Evolutionary conservation across 1,284 basidiomycete species (phyloP).

Genomic region (Ceratobasidium sp.): DNA sequence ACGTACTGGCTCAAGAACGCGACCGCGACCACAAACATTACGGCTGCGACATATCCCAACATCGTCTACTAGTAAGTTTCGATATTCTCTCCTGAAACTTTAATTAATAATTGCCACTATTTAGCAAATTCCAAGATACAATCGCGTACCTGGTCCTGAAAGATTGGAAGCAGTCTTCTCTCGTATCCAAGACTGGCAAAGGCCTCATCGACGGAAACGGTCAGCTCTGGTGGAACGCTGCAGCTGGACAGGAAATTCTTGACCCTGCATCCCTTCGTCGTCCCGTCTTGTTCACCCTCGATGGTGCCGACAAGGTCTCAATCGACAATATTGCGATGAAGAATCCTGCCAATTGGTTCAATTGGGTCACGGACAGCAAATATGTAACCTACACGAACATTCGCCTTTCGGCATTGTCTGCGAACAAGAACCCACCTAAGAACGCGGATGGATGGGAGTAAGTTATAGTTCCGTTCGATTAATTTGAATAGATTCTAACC

Average conservation of each 20-base stretch:
- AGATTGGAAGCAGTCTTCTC: constrained; percentile 29
- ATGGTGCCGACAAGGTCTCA: constrained; percentile 28
- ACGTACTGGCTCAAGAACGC: constrained; percentile 36
- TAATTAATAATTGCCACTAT: not conserved
- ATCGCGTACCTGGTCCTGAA: constrained; percentile 36
- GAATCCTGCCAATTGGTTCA: constrained; percentile 39
- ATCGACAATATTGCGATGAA: constrained; percentile 34
- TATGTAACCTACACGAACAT: constrained; percentile 38
- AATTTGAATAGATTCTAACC: not conserved
- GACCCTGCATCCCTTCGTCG: constrained; percentile 28
- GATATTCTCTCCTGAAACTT: not conserved
- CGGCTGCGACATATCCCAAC: constrained; percentile 31
- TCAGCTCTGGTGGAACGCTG: constrained; percentile 36
- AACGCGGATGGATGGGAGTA: constrained; percentile 41
- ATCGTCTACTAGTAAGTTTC: constrained; percentile 33
- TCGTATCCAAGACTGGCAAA: constrained; percentile 38
- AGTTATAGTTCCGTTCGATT: not conserved
- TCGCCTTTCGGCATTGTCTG: constrained; percentile 32
- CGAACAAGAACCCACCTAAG: constrained; percentile 29
- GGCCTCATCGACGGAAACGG: constrained; percentile 33
- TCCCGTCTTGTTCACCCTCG: constrained; percentile 29
- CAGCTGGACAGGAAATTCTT: constrained; percentile 27
- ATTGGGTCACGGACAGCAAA: constrained; percentile 35
- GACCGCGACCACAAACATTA: constrained; percentile 25
- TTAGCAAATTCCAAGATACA: constrained; percentile 36